These are phyloP conservation scores for Cercospora sojina DNA, from an alignment of 2,329 filamentous ascomycete genomes.

Conservation along the genomic window DNA sequence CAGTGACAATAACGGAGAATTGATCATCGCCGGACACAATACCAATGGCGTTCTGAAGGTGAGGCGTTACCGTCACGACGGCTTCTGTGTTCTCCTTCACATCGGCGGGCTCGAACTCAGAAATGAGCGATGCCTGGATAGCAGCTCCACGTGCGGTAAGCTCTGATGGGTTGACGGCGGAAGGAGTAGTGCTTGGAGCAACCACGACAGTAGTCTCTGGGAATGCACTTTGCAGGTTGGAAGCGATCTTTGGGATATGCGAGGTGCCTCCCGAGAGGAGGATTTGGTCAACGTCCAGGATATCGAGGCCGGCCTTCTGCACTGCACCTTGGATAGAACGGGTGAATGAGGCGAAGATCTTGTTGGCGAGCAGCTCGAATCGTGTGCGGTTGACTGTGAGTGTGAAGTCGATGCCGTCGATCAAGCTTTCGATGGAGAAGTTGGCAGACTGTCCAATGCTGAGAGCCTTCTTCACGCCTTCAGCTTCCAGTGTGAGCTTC, in stretches of 20 bases:
- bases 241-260: constrained; percentile 89
- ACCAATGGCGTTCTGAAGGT: constrained; percentile 84
- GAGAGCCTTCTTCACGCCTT: constrained; percentile 87
- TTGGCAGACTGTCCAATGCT: constrained; percentile 83
- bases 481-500: constrained; percentile 88
- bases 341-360: constrained; percentile 85
- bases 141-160: constrained; percentile 85
- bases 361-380: constrained; percentile 84
- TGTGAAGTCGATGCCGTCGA: constrained; percentile 85
- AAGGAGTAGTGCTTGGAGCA: constrained; percentile 74
- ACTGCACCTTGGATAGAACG: constrained; percentile 79
- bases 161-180: constrained; percentile 90
- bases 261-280: constrained; percentile 89
- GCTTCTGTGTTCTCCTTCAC: constrained; percentile 96
- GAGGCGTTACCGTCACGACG: constrained; percentile 88
- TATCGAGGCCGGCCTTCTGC: constrained; percentile 87
- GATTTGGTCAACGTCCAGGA: constrained; percentile 91
- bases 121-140: constrained; percentile 89
- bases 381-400: constrained; percentile 89
- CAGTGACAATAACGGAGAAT: constrained; percentile 77
- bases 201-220: constrained; percentile 73
- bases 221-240: constrained; percentile 77
- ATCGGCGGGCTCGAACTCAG: constrained; percentile 89
- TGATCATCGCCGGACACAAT: constrained; percentile 69
- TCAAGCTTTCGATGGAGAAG: constrained; percentile 89